Evolutionary conservation across 495 filamentous ascomycete species (phyloP).

Genomic region (Penicillium pancosmium): DNA sequence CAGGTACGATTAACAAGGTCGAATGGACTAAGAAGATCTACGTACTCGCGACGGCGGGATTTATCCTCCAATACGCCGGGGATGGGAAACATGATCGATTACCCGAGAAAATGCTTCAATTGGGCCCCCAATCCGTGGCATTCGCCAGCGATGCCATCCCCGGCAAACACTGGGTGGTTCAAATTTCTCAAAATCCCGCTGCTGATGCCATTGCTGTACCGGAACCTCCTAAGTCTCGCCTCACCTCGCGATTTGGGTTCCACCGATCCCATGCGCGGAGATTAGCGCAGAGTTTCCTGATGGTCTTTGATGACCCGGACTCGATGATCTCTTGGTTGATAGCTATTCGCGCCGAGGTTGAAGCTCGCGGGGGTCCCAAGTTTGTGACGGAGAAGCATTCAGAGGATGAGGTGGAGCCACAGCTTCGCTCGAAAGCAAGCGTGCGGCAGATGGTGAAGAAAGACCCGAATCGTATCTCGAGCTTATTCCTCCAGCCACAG

Average conservation of each 20-base stretch:
- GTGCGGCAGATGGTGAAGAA: constrained; percentile 41
- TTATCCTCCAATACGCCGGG: constrained; percentile 84
- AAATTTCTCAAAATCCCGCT: constrained; percentile 75
- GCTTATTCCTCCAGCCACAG: constrained; percentile 60
- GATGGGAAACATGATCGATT: constrained; percentile 77
- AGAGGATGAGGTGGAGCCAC: constrained; percentile 37
- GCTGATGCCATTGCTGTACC: constrained; percentile 57
- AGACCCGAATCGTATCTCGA: constrained; percentile 65
- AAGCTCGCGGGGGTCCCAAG: constrained; percentile 68
- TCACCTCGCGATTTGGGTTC: constrained; percentile 68
- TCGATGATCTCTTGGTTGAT: constrained; percentile 83
- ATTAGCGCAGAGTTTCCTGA: constrained; percentile 68
- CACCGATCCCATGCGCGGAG: constrained; percentile 60
- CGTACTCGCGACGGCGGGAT: constrained; percentile 78
- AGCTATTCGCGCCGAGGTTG: constrained; percentile 66
- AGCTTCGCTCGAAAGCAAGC: constrained; percentile 44
- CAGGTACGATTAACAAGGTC: constrained; percentile 62
- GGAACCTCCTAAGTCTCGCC: constrained; percentile 61
- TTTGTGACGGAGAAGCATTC: constrained; percentile 55
- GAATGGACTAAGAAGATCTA: constrained; percentile 86
- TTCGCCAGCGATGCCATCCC: constrained; percentile 94
- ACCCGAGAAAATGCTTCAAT: constrained; percentile 83
- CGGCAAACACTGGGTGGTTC: constrained; percentile 89
- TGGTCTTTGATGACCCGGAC: constrained; percentile 79
- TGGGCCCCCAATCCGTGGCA: constrained; percentile 84